These are phyloP conservation scores for Fallopia convolvulus DNA, from an alignment of 148 eudicot species.

Conservation along the genomic window DNA sequence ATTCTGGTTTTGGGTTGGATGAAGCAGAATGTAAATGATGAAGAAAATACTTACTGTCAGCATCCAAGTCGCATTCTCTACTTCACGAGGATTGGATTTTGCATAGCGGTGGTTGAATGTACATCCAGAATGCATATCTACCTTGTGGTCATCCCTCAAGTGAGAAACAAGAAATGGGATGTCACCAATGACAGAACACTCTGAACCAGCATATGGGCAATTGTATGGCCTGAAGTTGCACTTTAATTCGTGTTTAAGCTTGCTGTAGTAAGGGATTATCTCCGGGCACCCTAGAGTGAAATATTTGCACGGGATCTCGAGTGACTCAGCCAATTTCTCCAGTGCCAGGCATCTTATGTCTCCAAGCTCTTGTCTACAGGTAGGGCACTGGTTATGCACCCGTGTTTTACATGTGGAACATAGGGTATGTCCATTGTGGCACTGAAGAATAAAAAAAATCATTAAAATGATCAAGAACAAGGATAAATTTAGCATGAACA, in stretches of 20 bases:
- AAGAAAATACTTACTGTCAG: constrained; percentile 56
- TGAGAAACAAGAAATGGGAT: constrained; percentile 76
- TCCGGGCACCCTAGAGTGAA: constrained; percentile 85
- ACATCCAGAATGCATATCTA: constrained; percentile 91
- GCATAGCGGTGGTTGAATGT: constrained; percentile 96
- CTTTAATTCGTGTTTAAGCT: constrained; percentile 74
- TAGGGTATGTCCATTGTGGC: constrained; percentile 88
- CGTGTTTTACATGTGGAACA: constrained; percentile 87
- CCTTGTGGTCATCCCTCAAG: constrained; percentile 93
- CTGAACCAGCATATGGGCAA: constrained; percentile 97
- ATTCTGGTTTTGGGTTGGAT: background rate
- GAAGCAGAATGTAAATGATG: background rate
- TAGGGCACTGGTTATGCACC: constrained; percentile 89
- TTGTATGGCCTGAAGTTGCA: constrained; percentile 89
- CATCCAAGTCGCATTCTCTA: constrained; percentile 98
- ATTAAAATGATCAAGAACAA: background rate
- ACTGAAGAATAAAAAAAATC: constrained; percentile 36
- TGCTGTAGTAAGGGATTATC: constrained; percentile 86
- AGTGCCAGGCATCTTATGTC: constrained; percentile 89
- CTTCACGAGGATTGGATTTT: constrained; percentile 98
- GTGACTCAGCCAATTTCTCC: constrained; percentile 91
- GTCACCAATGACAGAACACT: constrained; percentile 74
- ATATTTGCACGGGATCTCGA: constrained; percentile 79
- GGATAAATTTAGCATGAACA: background rate
- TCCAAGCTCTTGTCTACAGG: constrained; percentile 91